Percentiles rank a stretch among this genome's conserved stretches.
These are phyloP conservation scores for Penicillium malachiteum DNA, from an alignment of 495 filamentous ascomycete species.

Conservation along the genomic window DNA sequence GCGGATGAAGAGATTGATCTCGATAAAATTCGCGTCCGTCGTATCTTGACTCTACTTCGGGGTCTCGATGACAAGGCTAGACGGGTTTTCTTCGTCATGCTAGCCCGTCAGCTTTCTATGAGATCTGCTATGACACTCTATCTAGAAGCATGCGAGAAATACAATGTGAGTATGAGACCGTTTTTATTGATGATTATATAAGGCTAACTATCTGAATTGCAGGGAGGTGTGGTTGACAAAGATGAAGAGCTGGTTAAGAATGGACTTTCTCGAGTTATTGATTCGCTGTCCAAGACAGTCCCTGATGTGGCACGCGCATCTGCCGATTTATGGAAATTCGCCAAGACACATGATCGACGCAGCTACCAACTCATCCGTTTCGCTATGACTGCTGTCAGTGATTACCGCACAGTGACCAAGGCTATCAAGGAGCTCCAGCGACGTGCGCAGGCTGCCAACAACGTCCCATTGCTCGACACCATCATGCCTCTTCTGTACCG, in stretches of 20 bases:
- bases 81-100: conserved; percentile 86
- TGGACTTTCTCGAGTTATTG: conserved; percentile 63
- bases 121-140: conserved; percentile 68
- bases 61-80: conserved; percentile 76
- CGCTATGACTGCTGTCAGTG: conserved; percentile 79
- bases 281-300: conserved; percentile 68
- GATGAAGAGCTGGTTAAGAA: conserved; percentile 65
- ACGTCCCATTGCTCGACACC: conserved; percentile 66
- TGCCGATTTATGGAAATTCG: conserved; percentile 83
- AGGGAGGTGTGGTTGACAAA: conserved; percentile 78
- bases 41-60: conserved; percentile 76
- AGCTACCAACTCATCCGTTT: conserved; percentile 87
- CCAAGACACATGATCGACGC: conserved; percentile 85
- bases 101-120: conserved; percentile 68
- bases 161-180: conserved; percentile 55
- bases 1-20: conserved; percentile 59
- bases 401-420: conserved; percentile 86
- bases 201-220: neutral
- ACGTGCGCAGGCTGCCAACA: conserved; percentile 67
- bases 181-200: neutral
- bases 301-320: conserved; percentile 67
- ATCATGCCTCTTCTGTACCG: conserved; percentile 82
- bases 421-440: conserved; percentile 88
- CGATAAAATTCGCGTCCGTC: conserved; percentile 81
- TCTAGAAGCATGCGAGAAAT: conserved; percentile 77